These are phyloP conservation scores for Otatea glauca DNA, from an alignment of 176 grass and related monocot genomes.

Conservation along the genomic window DNA sequence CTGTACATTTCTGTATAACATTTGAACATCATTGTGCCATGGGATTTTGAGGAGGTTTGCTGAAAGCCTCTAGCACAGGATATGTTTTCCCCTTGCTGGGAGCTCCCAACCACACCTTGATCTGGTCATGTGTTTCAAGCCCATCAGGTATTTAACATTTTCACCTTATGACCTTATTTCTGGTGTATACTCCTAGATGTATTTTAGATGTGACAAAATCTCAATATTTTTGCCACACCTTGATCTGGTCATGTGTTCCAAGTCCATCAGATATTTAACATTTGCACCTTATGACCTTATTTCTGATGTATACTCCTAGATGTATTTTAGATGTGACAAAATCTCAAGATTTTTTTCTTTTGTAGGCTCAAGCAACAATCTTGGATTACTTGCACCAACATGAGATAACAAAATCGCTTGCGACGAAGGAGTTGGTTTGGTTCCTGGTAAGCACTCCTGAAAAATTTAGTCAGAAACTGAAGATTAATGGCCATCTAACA, in stretches of 20 bases:
- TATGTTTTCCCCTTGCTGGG: no score
- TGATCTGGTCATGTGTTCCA: not conserved
- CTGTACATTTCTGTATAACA: no score
- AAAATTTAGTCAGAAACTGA: constrained; percentile 10
- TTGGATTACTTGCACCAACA: constrained; percentile 71
- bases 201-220: not conserved
- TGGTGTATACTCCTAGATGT: constrained; percentile 9
- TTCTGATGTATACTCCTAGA: constrained; percentile 10
- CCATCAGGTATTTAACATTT: not conserved
- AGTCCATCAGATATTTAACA: not conserved
- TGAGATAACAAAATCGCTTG: constrained; percentile 81
- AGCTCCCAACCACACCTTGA: no score
- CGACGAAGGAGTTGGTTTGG: constrained; percentile 92
- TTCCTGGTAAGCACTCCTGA: constrained; percentile 71
- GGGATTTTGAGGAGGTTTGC: no score
- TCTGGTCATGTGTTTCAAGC: not conserved
- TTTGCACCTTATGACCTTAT: not conserved
- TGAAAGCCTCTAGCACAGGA: no score
- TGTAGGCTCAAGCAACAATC: constrained; percentile 82
- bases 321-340: not conserved
- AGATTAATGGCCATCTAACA: constrained; percentile 21
- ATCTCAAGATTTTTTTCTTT: constrained; percentile 16
- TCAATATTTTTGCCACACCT: not conserved
- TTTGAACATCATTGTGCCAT: no score
- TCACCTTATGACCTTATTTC: not conserved